Conservation (phyloP, 2,329 filamentous ascomycete species). For the Monosporascus sp. region DNA sequence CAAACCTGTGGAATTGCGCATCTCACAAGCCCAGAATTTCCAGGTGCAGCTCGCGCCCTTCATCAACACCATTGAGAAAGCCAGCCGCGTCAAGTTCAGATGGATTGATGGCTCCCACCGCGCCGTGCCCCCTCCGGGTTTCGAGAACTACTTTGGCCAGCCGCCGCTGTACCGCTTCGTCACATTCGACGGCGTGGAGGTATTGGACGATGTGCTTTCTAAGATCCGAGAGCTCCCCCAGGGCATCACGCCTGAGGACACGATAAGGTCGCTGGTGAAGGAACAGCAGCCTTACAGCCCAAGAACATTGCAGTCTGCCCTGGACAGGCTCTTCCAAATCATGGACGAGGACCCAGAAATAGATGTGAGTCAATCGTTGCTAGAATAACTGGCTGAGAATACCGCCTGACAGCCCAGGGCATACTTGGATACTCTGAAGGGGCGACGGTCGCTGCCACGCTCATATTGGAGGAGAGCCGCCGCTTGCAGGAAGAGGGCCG, state of each 20-base stretch:
- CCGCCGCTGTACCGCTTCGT: constrained; percentile 13
- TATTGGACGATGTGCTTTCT: constrained; percentile 9
- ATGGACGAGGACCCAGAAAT: constrained; percentile 32
- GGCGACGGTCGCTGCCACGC: constrained; percentile 36
- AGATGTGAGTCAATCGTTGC: constrained; percentile 19
- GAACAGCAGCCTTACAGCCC: constrained; percentile 2
- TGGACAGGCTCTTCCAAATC: constrained; percentile 29
- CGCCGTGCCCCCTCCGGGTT: constrained; percentile 11
- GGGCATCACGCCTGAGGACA: constrained; percentile 10
- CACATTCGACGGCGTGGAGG: constrained; percentile 6
- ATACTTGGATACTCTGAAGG: constrained; percentile 45
- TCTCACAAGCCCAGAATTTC: constrained; percentile 7
- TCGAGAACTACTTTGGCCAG: constrained; percentile 16
- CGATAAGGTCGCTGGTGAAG: constrained; percentile 4
- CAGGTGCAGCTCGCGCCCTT: constrained; percentile 12
- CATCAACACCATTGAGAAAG: constrained; percentile 12
- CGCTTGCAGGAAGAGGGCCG: constrained; percentile 20
- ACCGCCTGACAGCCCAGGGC: constrained; percentile 4
- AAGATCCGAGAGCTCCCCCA: constrained; percentile 12
- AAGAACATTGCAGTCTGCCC: constrained; percentile 5
- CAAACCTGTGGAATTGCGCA: too few relatives aligned
- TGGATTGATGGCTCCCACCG: constrained; percentile 12
- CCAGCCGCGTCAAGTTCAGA: constrained; percentile 9
- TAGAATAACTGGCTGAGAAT: too few relatives aligned
- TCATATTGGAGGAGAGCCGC: constrained; percentile 32